Conservation (phyloP, 768 basidiomycete species). For the Leucocoprinus birnbaumii region DNA sequence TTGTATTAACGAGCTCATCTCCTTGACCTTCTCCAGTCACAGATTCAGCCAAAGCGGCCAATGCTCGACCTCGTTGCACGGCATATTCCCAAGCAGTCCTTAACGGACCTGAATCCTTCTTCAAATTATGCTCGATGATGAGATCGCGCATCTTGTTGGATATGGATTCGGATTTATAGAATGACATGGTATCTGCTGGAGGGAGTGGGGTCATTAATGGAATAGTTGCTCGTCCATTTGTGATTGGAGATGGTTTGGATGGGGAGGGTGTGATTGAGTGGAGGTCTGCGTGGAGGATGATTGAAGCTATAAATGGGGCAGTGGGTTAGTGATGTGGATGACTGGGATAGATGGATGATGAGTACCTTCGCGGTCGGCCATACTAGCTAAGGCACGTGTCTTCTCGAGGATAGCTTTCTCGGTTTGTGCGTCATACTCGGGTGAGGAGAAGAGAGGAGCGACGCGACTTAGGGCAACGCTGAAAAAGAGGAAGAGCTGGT, state of each 20-base stretch:
- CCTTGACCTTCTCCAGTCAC: not conserved
- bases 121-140: conserved; percentile 61
- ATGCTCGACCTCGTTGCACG: conserved; percentile 19
- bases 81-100: conserved; percentile 49
- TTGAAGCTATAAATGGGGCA: conserved; percentile 34
- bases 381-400: conserved; percentile 35
- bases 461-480: conserved; percentile 72
- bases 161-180: conserved; percentile 42
- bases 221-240: conserved; percentile 27
- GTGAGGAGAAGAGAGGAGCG: conserved; percentile 61
- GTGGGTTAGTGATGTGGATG: not conserved
- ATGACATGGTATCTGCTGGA: conserved; percentile 24
- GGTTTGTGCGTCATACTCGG: conserved; percentile 27
- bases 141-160: conserved; percentile 61
- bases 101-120: conserved; percentile 56
- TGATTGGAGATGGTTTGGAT: conserved; percentile 18
- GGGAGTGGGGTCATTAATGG: conserved; percentile 35
- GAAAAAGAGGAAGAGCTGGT: conserved; percentile 72
- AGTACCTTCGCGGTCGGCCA: conserved; percentile 56
- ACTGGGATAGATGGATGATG: not conserved
- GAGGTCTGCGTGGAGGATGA: conserved; percentile 52
- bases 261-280: conserved; percentile 43
- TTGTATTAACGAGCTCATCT: too few relatives aligned
- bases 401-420: conserved; percentile 42
- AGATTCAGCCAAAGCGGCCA: not conserved